Evolutionary conservation across 2,329 filamentous ascomycete species (phyloP).

Genomic region (Bipolaris victoriae): DNA sequence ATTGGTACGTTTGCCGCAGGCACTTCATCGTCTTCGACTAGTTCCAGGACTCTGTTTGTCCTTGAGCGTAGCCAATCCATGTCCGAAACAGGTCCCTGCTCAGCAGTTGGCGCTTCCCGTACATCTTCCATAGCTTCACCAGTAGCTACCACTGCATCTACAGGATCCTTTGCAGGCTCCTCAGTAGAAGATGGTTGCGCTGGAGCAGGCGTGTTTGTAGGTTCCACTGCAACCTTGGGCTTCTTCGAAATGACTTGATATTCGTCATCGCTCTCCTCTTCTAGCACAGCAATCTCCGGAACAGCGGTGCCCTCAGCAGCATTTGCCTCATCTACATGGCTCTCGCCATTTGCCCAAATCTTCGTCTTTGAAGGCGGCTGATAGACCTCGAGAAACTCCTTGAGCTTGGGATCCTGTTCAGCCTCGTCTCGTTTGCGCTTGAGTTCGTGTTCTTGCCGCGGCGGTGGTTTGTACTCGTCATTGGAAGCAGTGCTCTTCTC

Average conservation of each 20-base stretch:
- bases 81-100: slow-evolving; percentile 66
- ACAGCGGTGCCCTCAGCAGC: slow-evolving; percentile 26
- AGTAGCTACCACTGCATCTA: slow-evolving; percentile 16
- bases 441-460: slow-evolving; percentile 50
- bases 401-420: slow-evolving; percentile 76
- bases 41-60: slow-evolving; percentile 83
- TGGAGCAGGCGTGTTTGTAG: slow-evolving; percentile 12
- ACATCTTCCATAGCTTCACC: slow-evolving; percentile 27
- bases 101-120: slow-evolving; percentile 25
- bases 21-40: slow-evolving; percentile 75
- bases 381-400: slow-evolving; percentile 87
- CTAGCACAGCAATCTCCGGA: slow-evolving; percentile 36
- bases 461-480: slow-evolving; percentile 36
- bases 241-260: slow-evolving; percentile 69
- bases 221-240: slow-evolving; percentile 39
- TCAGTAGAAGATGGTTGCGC: background rate
- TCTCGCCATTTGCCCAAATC: slow-evolving; percentile 64
- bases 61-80: slow-evolving; percentile 90
- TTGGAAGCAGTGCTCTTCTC: slow-evolving; percentile 31
- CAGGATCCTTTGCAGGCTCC: background rate
- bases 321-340: slow-evolving; percentile 24
- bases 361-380: slow-evolving; percentile 69
- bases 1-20: slow-evolving; percentile 3
- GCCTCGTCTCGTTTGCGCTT: slow-evolving; percentile 70
- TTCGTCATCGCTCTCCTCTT: slow-evolving; percentile 72